phyloP scores from a whole-genome alignment of 345 rosid genomes.

The Moricandia arvensis region DNA sequence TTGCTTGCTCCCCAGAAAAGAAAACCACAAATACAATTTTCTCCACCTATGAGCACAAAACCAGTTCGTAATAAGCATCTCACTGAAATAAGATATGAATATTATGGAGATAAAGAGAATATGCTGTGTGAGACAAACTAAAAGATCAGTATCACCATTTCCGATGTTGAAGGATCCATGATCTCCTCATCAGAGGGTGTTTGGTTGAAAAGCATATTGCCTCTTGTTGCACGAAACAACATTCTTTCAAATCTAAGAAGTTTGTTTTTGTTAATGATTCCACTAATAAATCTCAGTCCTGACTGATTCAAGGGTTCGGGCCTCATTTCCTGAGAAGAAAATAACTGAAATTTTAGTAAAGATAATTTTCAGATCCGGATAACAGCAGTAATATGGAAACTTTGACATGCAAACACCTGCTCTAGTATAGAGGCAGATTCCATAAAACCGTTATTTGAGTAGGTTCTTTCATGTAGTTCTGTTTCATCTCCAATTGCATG shows the following conservation, averaged over 20 bases:
- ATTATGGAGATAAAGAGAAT: background rate
- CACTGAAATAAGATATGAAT: background rate
- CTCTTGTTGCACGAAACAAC: constrained; percentile 96
- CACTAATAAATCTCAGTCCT: constrained; percentile 84
- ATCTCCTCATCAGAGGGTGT: constrained; percentile 85
- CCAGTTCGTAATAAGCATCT: constrained; percentile 10
- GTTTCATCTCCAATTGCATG: constrained; percentile 64
- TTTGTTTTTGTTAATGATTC: constrained; percentile 76
- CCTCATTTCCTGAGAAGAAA: constrained; percentile 60
- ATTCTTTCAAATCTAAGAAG: constrained; percentile 83
- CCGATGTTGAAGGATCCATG: constrained; percentile 81
- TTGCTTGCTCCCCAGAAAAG: constrained; percentile 98
- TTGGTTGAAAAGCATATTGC: constrained; percentile 97
- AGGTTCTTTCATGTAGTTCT: constrained; percentile 73
- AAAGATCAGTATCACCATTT: constrained; percentile 57
- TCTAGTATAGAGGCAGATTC: constrained; percentile 73
- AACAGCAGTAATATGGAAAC: constrained; percentile 18
- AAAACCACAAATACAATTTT: constrained; percentile 85
- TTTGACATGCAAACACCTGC: constrained; percentile 51
- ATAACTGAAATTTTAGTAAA: constrained; percentile 26
- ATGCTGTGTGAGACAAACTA: background rate
- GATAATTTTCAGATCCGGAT: constrained; percentile 25
- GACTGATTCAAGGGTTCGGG: constrained; percentile 64
- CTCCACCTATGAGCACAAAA: constrained; percentile 56
- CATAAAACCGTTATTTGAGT: constrained; percentile 46